phyloP scores from a whole-genome alignment of 306 rosid genomes.

The Cucurbita maxima region DNA sequence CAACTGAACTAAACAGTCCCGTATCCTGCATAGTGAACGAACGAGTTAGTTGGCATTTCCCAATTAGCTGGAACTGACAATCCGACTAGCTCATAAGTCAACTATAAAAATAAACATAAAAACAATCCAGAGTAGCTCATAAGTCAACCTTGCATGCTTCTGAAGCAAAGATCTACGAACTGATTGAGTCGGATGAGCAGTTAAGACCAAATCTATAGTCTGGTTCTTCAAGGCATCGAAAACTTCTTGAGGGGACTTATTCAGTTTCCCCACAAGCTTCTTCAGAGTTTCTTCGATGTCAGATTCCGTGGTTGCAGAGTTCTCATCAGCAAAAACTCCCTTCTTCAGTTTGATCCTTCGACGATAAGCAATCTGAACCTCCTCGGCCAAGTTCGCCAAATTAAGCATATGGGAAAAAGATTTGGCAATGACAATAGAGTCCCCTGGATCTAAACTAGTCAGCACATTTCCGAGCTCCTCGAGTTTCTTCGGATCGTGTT shows the following conservation, averaged over 20 bases:
- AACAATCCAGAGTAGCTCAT: background rate
- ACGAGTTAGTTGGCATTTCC: background rate
- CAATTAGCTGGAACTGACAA: no score
- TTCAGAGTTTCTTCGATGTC: constrained; percentile 93
- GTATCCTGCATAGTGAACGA: constrained; percentile 32
- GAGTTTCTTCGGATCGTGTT: constrained; percentile 66
- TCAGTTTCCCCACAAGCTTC: constrained; percentile 59
- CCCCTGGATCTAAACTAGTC: constrained; percentile 91
- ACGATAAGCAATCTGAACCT: constrained; percentile 88
- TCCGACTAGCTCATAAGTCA: background rate
- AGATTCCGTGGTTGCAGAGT: constrained; percentile 84
- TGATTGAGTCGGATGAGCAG: constrained; percentile 98
- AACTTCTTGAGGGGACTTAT: constrained; percentile 88
- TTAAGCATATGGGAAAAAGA: constrained; percentile 96
- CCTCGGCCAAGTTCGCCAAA: constrained; percentile 98
- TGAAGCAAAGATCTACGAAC: constrained; percentile 95
- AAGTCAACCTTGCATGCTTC: constrained; percentile 78
- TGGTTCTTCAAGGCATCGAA: constrained; percentile 93
- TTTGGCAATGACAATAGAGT: constrained; percentile 81
- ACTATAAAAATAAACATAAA: background rate
- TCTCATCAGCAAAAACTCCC: constrained; percentile 77
- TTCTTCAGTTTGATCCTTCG: constrained; percentile 83
- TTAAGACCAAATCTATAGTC: constrained; percentile 88
- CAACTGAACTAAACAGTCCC: constrained; percentile 68
- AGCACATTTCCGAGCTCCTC: constrained; percentile 71